Evolutionary conservation across 306 rosid species (phyloP).

Genomic region (Prunus armeniaca): DNA sequence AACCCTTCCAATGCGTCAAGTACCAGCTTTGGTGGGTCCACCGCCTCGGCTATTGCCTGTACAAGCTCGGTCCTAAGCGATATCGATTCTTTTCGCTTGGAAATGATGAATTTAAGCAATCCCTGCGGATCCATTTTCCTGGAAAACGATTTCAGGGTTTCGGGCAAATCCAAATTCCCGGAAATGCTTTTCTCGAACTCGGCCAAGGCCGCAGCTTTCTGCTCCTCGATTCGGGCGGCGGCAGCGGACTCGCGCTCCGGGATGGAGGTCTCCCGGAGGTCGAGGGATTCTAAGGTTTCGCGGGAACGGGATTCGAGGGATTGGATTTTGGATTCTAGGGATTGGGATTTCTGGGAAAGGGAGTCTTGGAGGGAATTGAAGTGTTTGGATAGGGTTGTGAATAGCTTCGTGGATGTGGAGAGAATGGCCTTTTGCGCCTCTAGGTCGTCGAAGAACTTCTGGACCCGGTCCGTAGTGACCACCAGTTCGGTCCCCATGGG

Average conservation of each 20-base stretch:
- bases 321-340: conserved; percentile 51
- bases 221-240: conserved; percentile 47
- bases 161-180: conserved; percentile 31
- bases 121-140: conserved; percentile 63
- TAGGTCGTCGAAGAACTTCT: conserved; percentile 58
- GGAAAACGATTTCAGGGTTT: conserved; percentile 47
- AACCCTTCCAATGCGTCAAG: conserved; percentile 61
- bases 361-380: conserved; percentile 53
- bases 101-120: conserved; percentile 48
- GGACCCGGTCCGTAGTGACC: conserved; percentile 38
- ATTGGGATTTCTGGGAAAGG: conserved; percentile 50
- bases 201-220: conserved; percentile 47
- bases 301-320: conserved; percentile 40
- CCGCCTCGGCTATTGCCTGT: conserved; percentile 58
- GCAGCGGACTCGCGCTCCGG: conserved; percentile 60
- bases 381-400: conserved; percentile 45
- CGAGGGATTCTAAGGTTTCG: conserved; percentile 48
- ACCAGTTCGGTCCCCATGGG: conserved; percentile 53
- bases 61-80: conserved; percentile 56
- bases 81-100: conserved; percentile 69
- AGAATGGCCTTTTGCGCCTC: conserved; percentile 51
- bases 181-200: conserved; percentile 32
- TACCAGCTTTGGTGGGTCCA: conserved; percentile 64
- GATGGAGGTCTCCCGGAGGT: conserved; percentile 47
- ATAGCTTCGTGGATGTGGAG: conserved; percentile 51